Percentiles rank a stretch among this genome's conserved stretches.
Conservation (phyloP, 106 monocot species). For the Ottelia alismoides region DNA sequence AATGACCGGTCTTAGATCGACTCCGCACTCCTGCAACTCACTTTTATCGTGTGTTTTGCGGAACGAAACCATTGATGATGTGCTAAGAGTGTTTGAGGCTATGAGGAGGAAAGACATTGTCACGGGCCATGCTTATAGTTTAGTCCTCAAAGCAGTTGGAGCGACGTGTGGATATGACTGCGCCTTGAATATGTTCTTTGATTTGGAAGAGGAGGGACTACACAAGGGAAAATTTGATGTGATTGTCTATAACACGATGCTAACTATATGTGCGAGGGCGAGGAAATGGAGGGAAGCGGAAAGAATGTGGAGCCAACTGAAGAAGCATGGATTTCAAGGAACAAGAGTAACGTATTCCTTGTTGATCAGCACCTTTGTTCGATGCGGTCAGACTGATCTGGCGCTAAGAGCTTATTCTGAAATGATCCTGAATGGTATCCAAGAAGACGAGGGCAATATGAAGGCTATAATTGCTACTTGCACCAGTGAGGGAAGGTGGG, state of each 20-base stretch:
- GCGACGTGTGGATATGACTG: conserved; percentile 27
- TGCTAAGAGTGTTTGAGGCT: conserved; percentile 44
- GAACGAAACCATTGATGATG: conserved; percentile 37
- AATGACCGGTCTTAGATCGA: conserved; percentile 35
- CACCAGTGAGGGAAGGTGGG: conserved; percentile 84
- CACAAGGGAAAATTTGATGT: conserved; percentile 41
- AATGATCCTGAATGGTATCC: conserved; percentile 45
- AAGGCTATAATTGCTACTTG: conserved; percentile 79
- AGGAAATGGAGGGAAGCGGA: conserved; percentile 64
- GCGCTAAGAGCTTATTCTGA: conserved; percentile 71
- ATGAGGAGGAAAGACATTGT: conserved; percentile 37
- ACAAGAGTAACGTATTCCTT: conserved; percentile 61
- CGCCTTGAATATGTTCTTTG: conserved; percentile 51
- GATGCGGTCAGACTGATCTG: conserved; percentile 67
- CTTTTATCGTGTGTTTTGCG: conserved; percentile 65
- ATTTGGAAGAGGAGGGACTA: conserved; percentile 31
- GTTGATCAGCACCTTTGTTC: conserved; percentile 75
- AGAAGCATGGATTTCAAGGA: conserved; percentile 31
- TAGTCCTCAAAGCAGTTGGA: conserved; percentile 73
- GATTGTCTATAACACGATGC: conserved; percentile 89
- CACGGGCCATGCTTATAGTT: conserved; percentile 61
- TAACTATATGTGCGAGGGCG: conserved; percentile 50
- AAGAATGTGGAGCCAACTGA: conserved; percentile 58
- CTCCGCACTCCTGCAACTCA: conserved; percentile 83
- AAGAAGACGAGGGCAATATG: conserved; percentile 62